Percentiles rank a stretch among this genome's conserved stretches.
phyloP scores from a whole-genome alignment of 2,329 filamentous ascomycete genomes.

The Ophiostoma sp. region DNA sequence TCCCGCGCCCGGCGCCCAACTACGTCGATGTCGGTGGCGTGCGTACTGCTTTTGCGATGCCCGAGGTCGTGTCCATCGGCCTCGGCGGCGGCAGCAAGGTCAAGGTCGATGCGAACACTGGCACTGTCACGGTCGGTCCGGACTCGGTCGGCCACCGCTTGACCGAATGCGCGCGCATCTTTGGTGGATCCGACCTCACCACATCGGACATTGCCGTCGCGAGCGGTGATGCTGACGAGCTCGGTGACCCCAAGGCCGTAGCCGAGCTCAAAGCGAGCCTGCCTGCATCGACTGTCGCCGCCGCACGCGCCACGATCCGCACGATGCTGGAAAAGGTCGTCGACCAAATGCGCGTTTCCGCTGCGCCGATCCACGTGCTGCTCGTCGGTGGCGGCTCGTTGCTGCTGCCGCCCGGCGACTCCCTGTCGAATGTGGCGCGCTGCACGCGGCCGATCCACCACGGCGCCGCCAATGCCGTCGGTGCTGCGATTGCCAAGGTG shows the following conservation, averaged over 20 bases:
- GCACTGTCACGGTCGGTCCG: background rate
- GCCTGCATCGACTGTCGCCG: background rate
- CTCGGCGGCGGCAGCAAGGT: constrained; percentile 8
- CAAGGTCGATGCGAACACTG: background rate
- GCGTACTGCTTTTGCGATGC: constrained; percentile 6
- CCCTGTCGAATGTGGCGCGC: background rate
- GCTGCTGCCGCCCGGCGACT: background rate
- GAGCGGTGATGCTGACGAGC: background rate
- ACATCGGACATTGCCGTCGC: constrained; percentile 2
- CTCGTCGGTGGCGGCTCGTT: background rate
- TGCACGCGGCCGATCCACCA: constrained; percentile 9
- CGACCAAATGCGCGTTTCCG: constrained; percentile 3
- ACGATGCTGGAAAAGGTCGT: constrained; percentile 1
- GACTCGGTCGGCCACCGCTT: constrained; percentile 6
- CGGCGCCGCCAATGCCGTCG: constrained; percentile 6
- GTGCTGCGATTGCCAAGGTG: background rate
- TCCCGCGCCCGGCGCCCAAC: constrained; percentile 40
- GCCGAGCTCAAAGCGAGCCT: background rate
- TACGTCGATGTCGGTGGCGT: constrained; percentile 12
- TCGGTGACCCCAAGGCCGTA: background rate
- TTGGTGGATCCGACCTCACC: background rate
- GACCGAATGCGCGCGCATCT: background rate
- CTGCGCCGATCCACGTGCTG: background rate
- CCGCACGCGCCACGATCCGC: background rate
- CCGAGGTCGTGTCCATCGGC: constrained; percentile 5